Evolutionary conservation across 495 filamentous ascomycete genomes (phyloP).

Genomic region (Entonaema liquescens): DNA sequence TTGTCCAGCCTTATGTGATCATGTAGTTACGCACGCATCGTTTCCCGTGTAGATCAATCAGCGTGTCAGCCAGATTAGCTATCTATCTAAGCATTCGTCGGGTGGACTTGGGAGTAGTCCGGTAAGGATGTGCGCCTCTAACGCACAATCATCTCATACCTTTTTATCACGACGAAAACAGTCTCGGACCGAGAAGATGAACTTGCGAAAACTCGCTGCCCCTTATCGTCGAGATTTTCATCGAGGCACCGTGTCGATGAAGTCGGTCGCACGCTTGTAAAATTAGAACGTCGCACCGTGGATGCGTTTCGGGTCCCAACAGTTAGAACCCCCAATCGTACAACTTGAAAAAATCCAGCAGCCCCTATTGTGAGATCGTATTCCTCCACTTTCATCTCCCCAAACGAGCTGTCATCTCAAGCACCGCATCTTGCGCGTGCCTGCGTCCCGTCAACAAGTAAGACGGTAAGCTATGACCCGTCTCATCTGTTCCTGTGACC

Average conservation of each 20-base stretch:
- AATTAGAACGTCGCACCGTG: slow-evolving; percentile 27
- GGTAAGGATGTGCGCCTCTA: neutral
- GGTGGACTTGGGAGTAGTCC: neutral
- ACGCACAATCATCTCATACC: neutral
- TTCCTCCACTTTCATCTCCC: slow-evolving; percentile 17
- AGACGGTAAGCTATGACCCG: slow-evolving; percentile 4
- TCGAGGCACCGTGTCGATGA: neutral
- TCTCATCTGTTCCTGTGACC: slow-evolving; percentile 14
- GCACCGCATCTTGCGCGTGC: slow-evolving; percentile 14
- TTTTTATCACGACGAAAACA: neutral
- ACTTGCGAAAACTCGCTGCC: neutral
- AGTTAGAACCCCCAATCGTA: slow-evolving; percentile 1
- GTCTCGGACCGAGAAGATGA: neutral
- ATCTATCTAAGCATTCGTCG: neutral
- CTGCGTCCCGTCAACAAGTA: slow-evolving; percentile 20
- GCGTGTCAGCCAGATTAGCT: neutral
- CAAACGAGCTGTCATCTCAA: slow-evolving; percentile 22
- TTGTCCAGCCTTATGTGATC: neutral
- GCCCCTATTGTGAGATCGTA: slow-evolving; percentile 9
- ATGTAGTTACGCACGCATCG: neutral
- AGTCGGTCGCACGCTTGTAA: slow-evolving; percentile 15
- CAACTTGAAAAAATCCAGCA: slow-evolving; percentile 3
- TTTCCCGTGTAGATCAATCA: neutral
- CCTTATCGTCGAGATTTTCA: neutral
- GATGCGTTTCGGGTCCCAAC: slow-evolving; percentile 15